Evolutionary conservation across 805 yeast genomes (phyloP), one percentile per base, ranked within the genome.

Genomic region (Candida ulmi): DNA sequence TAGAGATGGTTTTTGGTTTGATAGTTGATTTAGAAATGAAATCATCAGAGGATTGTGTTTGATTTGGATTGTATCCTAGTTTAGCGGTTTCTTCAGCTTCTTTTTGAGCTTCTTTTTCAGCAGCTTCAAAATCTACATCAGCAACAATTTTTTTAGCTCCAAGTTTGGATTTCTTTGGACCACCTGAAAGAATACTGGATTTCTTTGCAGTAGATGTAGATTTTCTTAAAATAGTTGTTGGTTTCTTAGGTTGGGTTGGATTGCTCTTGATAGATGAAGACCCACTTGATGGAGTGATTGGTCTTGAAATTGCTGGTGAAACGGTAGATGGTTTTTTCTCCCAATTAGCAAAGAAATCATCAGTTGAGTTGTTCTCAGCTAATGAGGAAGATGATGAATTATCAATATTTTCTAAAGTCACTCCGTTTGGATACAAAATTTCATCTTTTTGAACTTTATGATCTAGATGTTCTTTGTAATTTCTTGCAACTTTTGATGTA

Each of bases 271-370:
- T n/a, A 5, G 31, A 28, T n/a, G 47, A 33, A 11, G 41, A n/a
- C 1, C 42, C 47, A 37, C 41, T 45, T 34, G 48, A 40, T 13
- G 55, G 61, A 18, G 52, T 53, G 24, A 47, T 11, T 24, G 62
- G 53, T 48, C 68, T 65, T 3, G 70, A 61, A 11, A 39, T 35
- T 12, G 49, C 30, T 23, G 60, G 61, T 33, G 53, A 64, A 33
- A 50, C 62, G 19, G 72, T 62, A 33, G 68, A 63, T n/a, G 95
- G 88, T 55, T 87, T 52, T 43, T 50, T 87, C 42, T 86, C 87
- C 93, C 96, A 90, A 57, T 79, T 82, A 39, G 93, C 75, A 65
- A 93, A 93, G 61, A 93, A 93, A 62, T 88, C 96, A 61, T 88
- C 96, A 19, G 72, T 73, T 24, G 76, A 69, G 35, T 67, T 71